These are phyloP conservation scores for Penicillium paradoxum DNA, from an alignment of 495 filamentous ascomycete species.

Conservation along the genomic window DNA sequence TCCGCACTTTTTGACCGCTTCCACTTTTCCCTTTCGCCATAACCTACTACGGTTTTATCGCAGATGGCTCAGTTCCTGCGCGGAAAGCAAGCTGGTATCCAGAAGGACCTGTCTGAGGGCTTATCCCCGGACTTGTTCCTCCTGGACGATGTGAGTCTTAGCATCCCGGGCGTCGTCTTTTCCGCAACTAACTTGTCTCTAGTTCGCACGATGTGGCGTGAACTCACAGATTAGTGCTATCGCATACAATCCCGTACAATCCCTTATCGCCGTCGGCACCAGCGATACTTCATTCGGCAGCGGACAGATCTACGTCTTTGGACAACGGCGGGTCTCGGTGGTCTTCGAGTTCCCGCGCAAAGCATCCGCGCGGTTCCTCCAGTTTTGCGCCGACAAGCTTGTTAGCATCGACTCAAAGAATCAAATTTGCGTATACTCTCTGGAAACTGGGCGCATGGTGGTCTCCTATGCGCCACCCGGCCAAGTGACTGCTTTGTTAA, in stretches of 20 bases:
- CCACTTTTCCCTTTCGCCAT: slow-evolving; percentile 6
- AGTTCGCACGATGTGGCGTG: slow-evolving; percentile 79
- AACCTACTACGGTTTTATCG: slow-evolving; percentile 2
- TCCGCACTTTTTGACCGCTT: slow-evolving; percentile 15
- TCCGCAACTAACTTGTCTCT: slow-evolving; percentile 19
- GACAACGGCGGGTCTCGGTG: slow-evolving; percentile 72
- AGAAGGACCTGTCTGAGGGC: slow-evolving; percentile 80
- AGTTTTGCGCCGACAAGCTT: slow-evolving; percentile 74
- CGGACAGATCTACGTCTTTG: slow-evolving; percentile 87
- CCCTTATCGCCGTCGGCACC: slow-evolving; percentile 88
- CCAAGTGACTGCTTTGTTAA: slow-evolving; percentile 61
- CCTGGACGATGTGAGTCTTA: slow-evolving; percentile 66
- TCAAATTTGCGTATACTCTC: slow-evolving; percentile 73
- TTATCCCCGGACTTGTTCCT: slow-evolving; percentile 69
- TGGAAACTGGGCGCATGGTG: slow-evolving; percentile 56
- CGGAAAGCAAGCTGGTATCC: slow-evolving; percentile 88
- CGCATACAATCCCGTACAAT: slow-evolving; percentile 90
- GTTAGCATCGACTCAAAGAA: slow-evolving; percentile 78
- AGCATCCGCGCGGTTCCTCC: slow-evolving; percentile 64
- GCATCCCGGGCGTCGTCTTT: slow-evolving; percentile 27
- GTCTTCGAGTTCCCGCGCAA: slow-evolving; percentile 58
- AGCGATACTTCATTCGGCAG: slow-evolving; percentile 70
- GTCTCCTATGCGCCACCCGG: slow-evolving; percentile 68
- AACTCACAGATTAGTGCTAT: slow-evolving; percentile 79
- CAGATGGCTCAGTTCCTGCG: slow-evolving; percentile 80